phyloP scores from a whole-genome alignment of 208 protist genomes.

The Endotrypanum monterogeii region DNA sequence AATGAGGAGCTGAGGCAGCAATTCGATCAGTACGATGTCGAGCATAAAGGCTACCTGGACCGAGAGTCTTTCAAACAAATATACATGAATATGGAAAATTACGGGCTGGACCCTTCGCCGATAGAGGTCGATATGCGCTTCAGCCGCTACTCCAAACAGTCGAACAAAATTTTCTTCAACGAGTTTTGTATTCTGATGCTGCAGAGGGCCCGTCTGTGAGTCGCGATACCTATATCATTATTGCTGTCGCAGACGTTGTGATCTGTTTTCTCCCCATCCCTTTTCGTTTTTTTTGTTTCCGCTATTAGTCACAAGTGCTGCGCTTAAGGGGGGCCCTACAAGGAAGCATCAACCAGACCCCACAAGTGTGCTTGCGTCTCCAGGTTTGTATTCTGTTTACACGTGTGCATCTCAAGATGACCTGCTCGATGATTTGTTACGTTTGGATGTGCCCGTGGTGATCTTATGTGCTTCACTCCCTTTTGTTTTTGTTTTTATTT shows the following conservation, averaged over 20 bases:
- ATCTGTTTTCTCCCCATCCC: too few relatives aligned
- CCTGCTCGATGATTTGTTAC: not conserved
- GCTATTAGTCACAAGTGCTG: too few relatives aligned
- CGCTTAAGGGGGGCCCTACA: not conserved
- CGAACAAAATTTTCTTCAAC: conserved; percentile 68
- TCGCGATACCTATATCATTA: not conserved
- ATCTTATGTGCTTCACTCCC: too few relatives aligned
- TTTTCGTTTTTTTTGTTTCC: not conserved
- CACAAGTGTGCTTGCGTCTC: not conserved
- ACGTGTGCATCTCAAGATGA: not conserved
- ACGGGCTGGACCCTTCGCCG: conserved; percentile 58
- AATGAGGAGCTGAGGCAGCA: conserved; percentile 65
- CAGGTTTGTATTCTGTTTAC: not conserved
- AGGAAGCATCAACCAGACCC: not conserved
- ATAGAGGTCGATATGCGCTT: conserved; percentile 60
- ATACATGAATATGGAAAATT: conserved; percentile 83
- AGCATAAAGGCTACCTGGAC: conserved; percentile 66
- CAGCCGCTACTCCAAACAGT: conserved; percentile 43
- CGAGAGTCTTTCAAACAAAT: conserved; percentile 70
- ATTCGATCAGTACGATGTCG: conserved; percentile 62
- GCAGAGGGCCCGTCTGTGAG: conserved; percentile 79
- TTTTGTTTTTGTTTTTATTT: too few relatives aligned
- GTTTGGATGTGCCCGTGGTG: not conserved
- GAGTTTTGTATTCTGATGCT: conserved; percentile 90
- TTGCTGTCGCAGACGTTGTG: not conserved